phyloP scores from a whole-genome alignment of 2,329 filamentous ascomycete species.

The Trichocomaceae sp. region DNA sequence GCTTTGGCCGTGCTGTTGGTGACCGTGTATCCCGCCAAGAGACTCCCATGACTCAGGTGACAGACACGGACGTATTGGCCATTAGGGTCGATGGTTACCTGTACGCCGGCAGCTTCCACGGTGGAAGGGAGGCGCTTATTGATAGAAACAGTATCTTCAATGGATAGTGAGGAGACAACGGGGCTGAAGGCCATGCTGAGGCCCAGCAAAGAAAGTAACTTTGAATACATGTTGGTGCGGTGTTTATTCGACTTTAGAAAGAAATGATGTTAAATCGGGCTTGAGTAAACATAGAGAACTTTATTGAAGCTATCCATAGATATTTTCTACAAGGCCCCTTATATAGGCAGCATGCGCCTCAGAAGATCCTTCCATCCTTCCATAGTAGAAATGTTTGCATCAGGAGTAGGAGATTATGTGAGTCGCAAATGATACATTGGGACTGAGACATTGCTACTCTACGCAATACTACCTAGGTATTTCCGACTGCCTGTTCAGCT shows the following conservation, averaged over 20 bases:
- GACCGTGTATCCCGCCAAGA: background rate
- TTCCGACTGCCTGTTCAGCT: background rate
- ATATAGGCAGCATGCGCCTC: background rate
- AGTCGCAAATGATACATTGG: background rate
- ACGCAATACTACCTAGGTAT: background rate
- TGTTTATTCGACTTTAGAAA: background rate
- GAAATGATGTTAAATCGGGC: background rate
- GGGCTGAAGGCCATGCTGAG: background rate
- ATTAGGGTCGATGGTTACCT: constrained; percentile 3
- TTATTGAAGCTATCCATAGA: background rate
- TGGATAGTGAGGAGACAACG: background rate
- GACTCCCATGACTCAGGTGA: background rate
- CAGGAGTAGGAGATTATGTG: background rate
- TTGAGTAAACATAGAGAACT: background rate
- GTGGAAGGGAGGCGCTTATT: background rate
- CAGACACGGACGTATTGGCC: background rate
- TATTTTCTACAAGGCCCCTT: background rate
- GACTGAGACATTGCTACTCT: background rate
- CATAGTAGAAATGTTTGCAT: background rate
- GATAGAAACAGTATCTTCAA: background rate
- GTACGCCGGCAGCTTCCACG: background rate
- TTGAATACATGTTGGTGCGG: constrained; percentile 1
- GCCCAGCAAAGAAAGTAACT: background rate
- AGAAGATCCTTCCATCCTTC: background rate
- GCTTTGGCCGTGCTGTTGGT: background rate